phyloP scores from a whole-genome alignment of 305 asterid species.

The Fraxinus albicans region DNA sequence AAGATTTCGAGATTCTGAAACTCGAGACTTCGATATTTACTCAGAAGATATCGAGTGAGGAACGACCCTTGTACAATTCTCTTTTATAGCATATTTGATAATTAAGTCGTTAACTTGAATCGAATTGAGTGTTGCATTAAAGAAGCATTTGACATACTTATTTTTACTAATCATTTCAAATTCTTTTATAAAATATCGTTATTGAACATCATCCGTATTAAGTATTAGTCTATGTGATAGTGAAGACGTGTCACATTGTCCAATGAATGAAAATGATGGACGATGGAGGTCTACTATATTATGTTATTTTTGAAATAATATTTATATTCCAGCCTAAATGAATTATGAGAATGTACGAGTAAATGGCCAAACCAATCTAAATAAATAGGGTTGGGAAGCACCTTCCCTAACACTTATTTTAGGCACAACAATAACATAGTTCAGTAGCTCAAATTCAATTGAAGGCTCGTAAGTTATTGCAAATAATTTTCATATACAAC shows the following conservation, averaged over 20 bases:
- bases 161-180: neutral
- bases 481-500: neutral
- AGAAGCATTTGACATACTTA: neutral
- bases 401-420: neutral
- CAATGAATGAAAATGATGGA: neutral
- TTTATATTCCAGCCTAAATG: neutral
- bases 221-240: neutral
- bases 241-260: neutral
- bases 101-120: neutral
- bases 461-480: neutral
- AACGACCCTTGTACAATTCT: neutral
- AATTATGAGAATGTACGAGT: neutral
- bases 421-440: neutral
- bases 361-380: neutral
- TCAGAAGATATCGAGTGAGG: neutral
- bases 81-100: neutral
- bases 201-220: neutral
- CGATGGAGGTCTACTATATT: neutral
- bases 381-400: neutral
- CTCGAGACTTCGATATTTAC: neutral
- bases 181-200: neutral
- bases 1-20: neutral
- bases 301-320: neutral
- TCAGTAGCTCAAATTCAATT: neutral
- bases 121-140: too few relatives aligned